These are phyloP conservation scores for Cytospora piceae DNA, from an alignment of 2,329 filamentous ascomycete genomes.

Conservation along the genomic window DNA sequence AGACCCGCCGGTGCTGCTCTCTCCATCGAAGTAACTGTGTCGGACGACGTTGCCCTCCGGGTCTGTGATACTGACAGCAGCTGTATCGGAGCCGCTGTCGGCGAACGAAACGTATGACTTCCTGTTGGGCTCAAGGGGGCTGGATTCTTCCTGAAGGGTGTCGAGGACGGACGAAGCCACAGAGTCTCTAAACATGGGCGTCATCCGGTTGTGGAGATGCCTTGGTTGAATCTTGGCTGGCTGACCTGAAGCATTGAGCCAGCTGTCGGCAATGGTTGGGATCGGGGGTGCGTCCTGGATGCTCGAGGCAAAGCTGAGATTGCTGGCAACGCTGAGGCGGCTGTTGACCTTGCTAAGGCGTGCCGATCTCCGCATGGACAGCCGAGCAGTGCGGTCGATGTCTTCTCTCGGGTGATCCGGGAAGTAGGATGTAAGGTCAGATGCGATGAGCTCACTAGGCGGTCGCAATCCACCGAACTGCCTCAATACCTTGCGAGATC, in stretches of 20 bases:
- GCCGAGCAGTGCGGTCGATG: slow-evolving; percentile 91
- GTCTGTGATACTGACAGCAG: slow-evolving; percentile 74
- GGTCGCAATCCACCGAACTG: slow-evolving; percentile 91
- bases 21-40: slow-evolving; percentile 86
- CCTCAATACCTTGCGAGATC: slow-evolving; percentile 62
- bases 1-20: slow-evolving; percentile 61
- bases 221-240: slow-evolving; percentile 53
- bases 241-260: slow-evolving; percentile 70
- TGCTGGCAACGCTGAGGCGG: slow-evolving; percentile 91
- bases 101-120: slow-evolving; percentile 95
- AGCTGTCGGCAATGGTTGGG: slow-evolving; percentile 92
- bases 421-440: slow-evolving; percentile 95
- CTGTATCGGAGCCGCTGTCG: slow-evolving; percentile 73
- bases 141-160: slow-evolving; percentile 85
- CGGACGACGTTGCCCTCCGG: slow-evolving; percentile 71
- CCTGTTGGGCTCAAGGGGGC: slow-evolving; percentile 80
- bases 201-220: slow-evolving; percentile 50
- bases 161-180: slow-evolving; percentile 87
- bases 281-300: slow-evolving; percentile 92
- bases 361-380: slow-evolving; percentile 88
- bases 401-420: slow-evolving; percentile 92
- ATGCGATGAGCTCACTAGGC: slow-evolving; percentile 95
- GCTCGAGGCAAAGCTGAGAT: slow-evolving; percentile 88
- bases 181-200: slow-evolving; percentile 78
- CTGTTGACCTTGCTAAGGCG: slow-evolving; percentile 91